Evolutionary conservation across 2,329 filamentous ascomycete genomes (phyloP).

Genomic region (Colletotrichum acutatum): DNA sequence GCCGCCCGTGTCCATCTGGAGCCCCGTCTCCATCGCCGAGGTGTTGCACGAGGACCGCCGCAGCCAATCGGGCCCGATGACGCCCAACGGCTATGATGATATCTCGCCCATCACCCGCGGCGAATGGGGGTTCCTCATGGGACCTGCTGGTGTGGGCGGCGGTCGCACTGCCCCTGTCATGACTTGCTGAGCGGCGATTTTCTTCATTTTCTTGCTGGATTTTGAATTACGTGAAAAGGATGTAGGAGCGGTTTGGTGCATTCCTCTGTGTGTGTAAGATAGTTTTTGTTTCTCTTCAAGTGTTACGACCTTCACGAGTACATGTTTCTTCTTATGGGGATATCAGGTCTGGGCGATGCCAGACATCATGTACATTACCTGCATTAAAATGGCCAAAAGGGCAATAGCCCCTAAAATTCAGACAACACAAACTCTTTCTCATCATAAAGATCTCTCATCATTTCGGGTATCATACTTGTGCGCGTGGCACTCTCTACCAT

Average conservation of each 20-base stretch:
- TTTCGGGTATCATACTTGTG: slow-evolving; percentile 29
- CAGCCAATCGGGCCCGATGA: slow-evolving; percentile 58
- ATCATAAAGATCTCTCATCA: not conserved
- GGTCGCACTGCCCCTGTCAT: slow-evolving; percentile 62
- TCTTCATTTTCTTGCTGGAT: not conserved
- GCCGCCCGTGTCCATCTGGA: slow-evolving; percentile 44
- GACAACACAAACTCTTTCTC: not conserved
- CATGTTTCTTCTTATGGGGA: slow-evolving; percentile 5
- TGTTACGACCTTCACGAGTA: slow-evolving; percentile 21
- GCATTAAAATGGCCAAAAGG: not conserved
- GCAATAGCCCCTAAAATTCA: not conserved
- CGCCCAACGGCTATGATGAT: slow-evolving; percentile 70
- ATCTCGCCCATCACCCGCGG: slow-evolving; percentile 71
- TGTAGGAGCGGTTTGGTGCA: not conserved
- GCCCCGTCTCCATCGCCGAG: slow-evolving; percentile 55
- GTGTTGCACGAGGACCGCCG: slow-evolving; percentile 46
- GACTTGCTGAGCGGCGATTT: slow-evolving; percentile 54
- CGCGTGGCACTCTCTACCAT: slow-evolving; percentile 70
- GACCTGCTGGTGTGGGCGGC: slow-evolving; percentile 55
- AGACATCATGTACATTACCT: slow-evolving; percentile 27
- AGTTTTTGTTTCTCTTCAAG: not conserved
- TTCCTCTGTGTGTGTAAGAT: slow-evolving; percentile 18
- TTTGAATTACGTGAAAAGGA: not conserved
- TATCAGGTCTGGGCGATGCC: slow-evolving; percentile 10
- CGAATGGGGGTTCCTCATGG: slow-evolving; percentile 72